Evolutionary conservation across 2,329 filamentous ascomycete species (phyloP), one percentile per base, ranked within the genome.

Genomic region (Trichoderma sp.): DNA sequence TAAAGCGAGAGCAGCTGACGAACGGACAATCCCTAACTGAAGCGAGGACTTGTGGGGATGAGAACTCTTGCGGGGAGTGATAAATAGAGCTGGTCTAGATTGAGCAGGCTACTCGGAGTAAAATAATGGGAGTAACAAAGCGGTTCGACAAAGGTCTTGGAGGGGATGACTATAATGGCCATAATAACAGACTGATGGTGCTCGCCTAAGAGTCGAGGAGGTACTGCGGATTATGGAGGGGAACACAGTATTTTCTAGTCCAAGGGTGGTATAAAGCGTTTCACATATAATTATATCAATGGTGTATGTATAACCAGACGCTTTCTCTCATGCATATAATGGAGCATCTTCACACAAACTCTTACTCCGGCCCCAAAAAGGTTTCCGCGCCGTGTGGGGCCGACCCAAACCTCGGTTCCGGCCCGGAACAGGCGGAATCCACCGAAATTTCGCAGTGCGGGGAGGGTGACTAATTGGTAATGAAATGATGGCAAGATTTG

Each of bases 371-470:
- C 4, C 9, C 42, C n/a, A 48, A 48, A 45, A 48, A 32, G 27
- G 59, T 37, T 29, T 34, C 61, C 37, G 61, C 37, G 37, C 61
- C 61, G 61, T 45, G 50, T 45, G 61, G 61, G 61, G 50, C 61
- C 50, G 39, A n/a, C 35, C 12, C n/a, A 35, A 25, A 13, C 37
- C 34, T 63, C 61, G 61, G 37, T 27, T 35, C 61, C 52, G 61
- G 52, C n/a, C 52, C 61, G 61, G 37, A 48, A 57, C 32, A 34
- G 53, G 35, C 50, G 48, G 34, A 54, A 22, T 37, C 22, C 48
- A 52, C 34, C 29, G 4, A 39, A 15, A 17, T 17, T 17, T 22
- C n/a, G 60, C 48, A n/a, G 10, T 48, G 42, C 27, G 32, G 59
- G 19, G 42, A 52, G 45, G 48, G 48, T 54, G 60, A 54, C 60